Percentiles rank a stretch among this genome's conserved stretches.
phyloP scores from a whole-genome alignment of 1,284 basidiomycete genomes.

The Ustilago shanxiensis region DNA sequence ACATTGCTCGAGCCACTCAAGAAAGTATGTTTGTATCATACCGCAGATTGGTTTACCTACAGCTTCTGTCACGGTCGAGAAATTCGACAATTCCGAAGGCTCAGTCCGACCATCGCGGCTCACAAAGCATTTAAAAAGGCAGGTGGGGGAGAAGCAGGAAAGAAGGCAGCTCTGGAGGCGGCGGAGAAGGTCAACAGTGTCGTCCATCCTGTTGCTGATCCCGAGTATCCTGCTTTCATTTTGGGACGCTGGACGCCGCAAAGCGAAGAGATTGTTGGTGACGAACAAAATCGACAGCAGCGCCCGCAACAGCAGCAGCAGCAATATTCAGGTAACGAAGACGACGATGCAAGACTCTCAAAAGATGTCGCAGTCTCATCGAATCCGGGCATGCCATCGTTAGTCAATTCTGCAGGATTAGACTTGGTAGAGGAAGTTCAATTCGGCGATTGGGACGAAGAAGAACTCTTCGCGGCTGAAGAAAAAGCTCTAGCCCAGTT shows the following conservation, averaged over 20 bases:
- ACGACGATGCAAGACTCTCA: neutral
- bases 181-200: conserved; percentile 27
- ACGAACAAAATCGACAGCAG: conserved; percentile 26
- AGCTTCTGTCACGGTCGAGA: conserved; percentile 59
- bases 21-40: conserved; percentile 59
- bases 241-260: conserved; percentile 47
- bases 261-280: conserved; percentile 44
- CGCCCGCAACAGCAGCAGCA: conserved; percentile 31
- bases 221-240: conserved; percentile 42
- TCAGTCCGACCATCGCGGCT: conserved; percentile 31
- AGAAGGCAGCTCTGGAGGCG: conserved; percentile 39
- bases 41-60: conserved; percentile 66
- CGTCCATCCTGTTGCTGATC: conserved; percentile 39
- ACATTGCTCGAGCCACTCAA: conserved; percentile 58
- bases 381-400: conserved; percentile 14
- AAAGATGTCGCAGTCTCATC: conserved; percentile 16
- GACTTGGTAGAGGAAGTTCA: conserved; percentile 63
- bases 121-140: conserved; percentile 30
- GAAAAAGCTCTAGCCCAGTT: conserved; percentile 28
- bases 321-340: too few relatives aligned
- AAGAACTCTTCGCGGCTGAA: conserved; percentile 48
- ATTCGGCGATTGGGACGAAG: conserved; percentile 58
- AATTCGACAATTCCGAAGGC: conserved; percentile 57
- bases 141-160: conserved; percentile 35
- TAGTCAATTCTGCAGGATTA: conserved; percentile 37